phyloP scores from a whole-genome alignment of 129 eudicot genomes.

The Saussurea involucrata region DNA sequence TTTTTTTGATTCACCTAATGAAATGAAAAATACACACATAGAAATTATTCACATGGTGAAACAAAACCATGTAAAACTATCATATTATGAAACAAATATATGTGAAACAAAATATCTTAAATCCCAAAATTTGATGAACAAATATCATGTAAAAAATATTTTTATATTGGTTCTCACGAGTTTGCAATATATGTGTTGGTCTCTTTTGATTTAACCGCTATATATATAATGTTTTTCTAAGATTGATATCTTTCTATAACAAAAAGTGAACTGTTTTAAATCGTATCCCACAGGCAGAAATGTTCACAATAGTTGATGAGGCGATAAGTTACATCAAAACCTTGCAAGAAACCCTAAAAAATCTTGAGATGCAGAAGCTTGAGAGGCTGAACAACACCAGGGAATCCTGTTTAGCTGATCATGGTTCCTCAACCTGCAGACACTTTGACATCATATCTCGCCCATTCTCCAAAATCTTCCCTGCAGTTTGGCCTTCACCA shows the following conservation, averaged over 20 bases:
- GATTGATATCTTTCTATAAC: background rate
- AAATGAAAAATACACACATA: too few relatives aligned
- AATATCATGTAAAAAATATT: too few relatives aligned
- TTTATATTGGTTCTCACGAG: too few relatives aligned
- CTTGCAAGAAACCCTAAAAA: conserved; percentile 44
- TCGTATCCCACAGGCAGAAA: conserved; percentile 53
- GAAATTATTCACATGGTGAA: too few relatives aligned
- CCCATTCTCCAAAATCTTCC: background rate
- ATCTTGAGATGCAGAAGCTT: conserved; percentile 54
- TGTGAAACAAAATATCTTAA: too few relatives aligned
- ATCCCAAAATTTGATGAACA: too few relatives aligned
- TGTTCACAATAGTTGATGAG: conserved; percentile 74
- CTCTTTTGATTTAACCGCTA: too few relatives aligned
- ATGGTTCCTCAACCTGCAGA: conserved; percentile 21
- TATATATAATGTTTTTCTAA: background rate
- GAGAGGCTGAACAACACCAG: conserved; percentile 39
- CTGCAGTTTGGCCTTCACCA: conserved; percentile 15
- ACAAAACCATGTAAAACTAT: too few relatives aligned
- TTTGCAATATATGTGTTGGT: too few relatives aligned
- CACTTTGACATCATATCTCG: background rate
- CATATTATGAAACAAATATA: too few relatives aligned
- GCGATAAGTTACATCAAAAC: conserved; percentile 59
- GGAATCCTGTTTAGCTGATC: conserved; percentile 61
- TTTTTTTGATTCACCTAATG: too few relatives aligned
- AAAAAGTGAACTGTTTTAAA: background rate